A percentile compares a stretch with the other conserved stretches of the same genome.
Conservation (phyloP, 1,284 basidiomycete species). For the Melampsora americana region DNA sequence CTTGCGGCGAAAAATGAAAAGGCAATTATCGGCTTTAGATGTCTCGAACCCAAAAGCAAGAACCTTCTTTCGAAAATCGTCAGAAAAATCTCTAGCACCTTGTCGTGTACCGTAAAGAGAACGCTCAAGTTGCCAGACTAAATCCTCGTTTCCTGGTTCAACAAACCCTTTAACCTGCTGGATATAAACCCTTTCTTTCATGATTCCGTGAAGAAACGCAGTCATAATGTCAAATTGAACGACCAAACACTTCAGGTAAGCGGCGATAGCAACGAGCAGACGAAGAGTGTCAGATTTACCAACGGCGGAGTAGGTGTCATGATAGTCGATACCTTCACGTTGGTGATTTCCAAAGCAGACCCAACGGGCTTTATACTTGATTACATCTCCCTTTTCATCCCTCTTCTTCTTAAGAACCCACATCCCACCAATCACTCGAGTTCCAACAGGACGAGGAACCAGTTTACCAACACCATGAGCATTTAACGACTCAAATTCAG, state of each 20-base stretch:
- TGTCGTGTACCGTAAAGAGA: constrained; percentile 2
- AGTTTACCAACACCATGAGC: constrained; percentile 1
- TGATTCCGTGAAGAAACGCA: not conserved
- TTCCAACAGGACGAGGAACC: not conserved
- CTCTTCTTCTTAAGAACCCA: constrained; percentile 13
- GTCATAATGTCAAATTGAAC: constrained; percentile 11
- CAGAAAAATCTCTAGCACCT: not conserved
- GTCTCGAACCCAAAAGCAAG: not conserved
- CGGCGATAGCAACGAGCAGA: not conserved
- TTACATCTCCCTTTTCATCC: not conserved
- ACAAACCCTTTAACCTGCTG: constrained; percentile 10
- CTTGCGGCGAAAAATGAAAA: not conserved
- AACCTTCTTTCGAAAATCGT: not conserved
- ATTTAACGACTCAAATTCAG: not conserved
- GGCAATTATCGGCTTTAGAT: not conserved
- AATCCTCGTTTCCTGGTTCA: not conserved
- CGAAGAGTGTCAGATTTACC: not conserved
- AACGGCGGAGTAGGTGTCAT: constrained; percentile 7
- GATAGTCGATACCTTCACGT: not conserved
- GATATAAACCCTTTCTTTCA: not conserved
- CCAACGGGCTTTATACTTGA: constrained; percentile 13
- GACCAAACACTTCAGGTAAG: not conserved
- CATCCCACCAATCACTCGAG: constrained; percentile 24
- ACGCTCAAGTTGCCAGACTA: not conserved
- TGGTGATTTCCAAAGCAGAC: constrained; percentile 30